These are phyloP conservation scores for Pholiota microspora DNA, from an alignment of 768 basidiomycete genomes.

Conservation along the genomic window DNA sequence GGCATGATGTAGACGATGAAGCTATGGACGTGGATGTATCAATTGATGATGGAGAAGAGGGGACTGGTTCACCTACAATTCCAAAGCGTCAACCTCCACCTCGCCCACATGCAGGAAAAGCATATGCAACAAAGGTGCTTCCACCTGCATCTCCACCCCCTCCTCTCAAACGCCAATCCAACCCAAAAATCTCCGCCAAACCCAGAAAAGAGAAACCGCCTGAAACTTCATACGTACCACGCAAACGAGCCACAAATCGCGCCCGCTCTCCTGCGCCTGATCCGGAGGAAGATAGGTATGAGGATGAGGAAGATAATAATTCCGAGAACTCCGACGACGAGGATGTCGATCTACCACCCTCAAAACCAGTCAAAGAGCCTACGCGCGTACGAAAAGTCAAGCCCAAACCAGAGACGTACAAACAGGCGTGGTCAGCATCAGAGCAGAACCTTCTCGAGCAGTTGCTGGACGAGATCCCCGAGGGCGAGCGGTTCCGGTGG, in stretches of 20 bases:
- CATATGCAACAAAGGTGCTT: not conserved
- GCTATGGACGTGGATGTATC: slow-evolving; percentile 59
- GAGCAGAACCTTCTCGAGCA: slow-evolving; percentile 79
- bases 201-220: not conserved
- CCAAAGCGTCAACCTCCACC: not conserved
- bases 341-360: not conserved
- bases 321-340: not conserved
- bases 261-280: not conserved
- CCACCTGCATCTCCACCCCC: not conserved
- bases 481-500: slow-evolving; percentile 79
- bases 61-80: not conserved
- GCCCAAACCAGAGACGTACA: slow-evolving; percentile 73
- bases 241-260: slow-evolving; percentile 7
- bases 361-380: not conserved
- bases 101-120: not conserved
- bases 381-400: slow-evolving; percentile 25
- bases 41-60: slow-evolving; percentile 27
- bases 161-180: not conserved
- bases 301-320: not conserved
- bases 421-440: slow-evolving; percentile 72
- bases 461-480: slow-evolving; percentile 72
- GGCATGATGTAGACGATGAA: slow-evolving; percentile 59
- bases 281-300: not conserved
- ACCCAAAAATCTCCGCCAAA: not conserved
- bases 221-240: not conserved